phyloP scores from a whole-genome alignment of 1,139 yeast genomes.

The Chernovozyma aurita region DNA sequence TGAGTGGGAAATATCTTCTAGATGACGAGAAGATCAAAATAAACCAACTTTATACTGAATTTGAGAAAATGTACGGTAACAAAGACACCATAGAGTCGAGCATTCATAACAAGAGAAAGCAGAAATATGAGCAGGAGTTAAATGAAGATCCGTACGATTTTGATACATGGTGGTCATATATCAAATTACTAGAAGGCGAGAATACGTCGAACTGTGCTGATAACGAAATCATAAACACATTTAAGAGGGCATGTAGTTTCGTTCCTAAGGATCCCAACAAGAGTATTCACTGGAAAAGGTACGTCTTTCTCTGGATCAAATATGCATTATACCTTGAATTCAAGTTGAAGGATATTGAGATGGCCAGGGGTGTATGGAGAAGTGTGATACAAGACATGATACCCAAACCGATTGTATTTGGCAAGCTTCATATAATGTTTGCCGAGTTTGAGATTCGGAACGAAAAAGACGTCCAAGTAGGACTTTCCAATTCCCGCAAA shows the following conservation, averaged over 20 bases:
- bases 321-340: constrained; percentile 65
- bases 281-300: constrained; percentile 62
- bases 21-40: constrained; percentile 35
- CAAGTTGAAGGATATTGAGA: constrained; percentile 33
- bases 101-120: constrained; percentile 49
- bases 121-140: constrained; percentile 50
- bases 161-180: constrained; percentile 79
- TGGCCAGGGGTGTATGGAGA: constrained; percentile 50
- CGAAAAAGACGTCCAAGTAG: constrained; percentile 18
- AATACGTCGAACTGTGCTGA: constrained; percentile 8
- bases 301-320: constrained; percentile 65
- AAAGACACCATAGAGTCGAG: constrained; percentile 49
- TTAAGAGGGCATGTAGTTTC: constrained; percentile 42
- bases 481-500: constrained; percentile 45
- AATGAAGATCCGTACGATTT: constrained; percentile 50
- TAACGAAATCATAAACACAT: constrained; percentile 16
- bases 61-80: constrained; percentile 65
- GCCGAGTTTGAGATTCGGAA: constrained; percentile 76
- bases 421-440: constrained; percentile 68
- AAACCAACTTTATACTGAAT: constrained; percentile 47
- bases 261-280: constrained; percentile 28
- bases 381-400: constrained; percentile 43
- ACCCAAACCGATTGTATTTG: constrained; percentile 60
- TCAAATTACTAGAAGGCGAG: constrained; percentile 32
- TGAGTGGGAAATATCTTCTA: constrained; percentile 29